phyloP scores from a whole-genome alignment of 225 moss, liverwort and hornwort genomes.

The Marchantia polymorpha region DNA sequence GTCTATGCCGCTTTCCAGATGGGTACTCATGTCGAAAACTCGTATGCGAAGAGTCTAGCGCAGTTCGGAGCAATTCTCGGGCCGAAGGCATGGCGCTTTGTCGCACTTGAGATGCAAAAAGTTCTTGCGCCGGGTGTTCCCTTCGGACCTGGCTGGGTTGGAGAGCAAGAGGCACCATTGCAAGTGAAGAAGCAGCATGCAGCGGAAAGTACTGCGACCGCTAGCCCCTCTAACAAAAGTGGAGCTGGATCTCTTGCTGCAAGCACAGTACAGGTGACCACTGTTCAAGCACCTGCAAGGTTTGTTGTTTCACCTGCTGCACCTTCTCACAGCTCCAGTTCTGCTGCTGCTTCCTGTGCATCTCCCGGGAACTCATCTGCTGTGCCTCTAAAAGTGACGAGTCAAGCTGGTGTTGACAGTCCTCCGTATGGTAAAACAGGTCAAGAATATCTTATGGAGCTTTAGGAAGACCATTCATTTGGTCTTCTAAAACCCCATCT shows the following conservation, averaged over 20 bases:
- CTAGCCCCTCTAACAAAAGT: not conserved
- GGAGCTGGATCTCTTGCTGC: conserved; percentile 1
- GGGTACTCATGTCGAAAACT: conserved; percentile 33
- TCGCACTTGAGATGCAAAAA: conserved; percentile 36
- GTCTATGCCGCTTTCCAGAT: conserved; percentile 25
- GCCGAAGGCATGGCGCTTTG: conserved; percentile 36
- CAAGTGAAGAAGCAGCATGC: conserved; percentile 2
- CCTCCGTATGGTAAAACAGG: conserved; percentile 7
- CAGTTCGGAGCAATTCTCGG: conserved; percentile 39
- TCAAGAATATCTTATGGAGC: conserved; percentile 1
- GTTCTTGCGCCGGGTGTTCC: conserved; percentile 34
- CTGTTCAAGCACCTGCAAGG: not conserved
- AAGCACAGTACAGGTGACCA: not conserved
- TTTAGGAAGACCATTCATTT: conserved; percentile 11
- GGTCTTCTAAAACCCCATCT: not conserved
- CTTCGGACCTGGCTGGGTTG: conserved; percentile 40
- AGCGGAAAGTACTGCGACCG: not conserved
- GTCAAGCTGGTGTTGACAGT: not conserved
- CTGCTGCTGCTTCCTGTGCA: not conserved
- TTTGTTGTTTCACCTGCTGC: not conserved
- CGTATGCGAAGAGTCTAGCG: conserved; percentile 47
- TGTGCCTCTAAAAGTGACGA: not conserved
- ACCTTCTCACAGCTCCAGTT: not conserved
- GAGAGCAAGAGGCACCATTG: conserved; percentile 17
- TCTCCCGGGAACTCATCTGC: conserved; percentile 6